Evolutionary conservation across 2,329 filamentous ascomycete species (phyloP).

Genomic region (Chaetothyriales sp.): DNA sequence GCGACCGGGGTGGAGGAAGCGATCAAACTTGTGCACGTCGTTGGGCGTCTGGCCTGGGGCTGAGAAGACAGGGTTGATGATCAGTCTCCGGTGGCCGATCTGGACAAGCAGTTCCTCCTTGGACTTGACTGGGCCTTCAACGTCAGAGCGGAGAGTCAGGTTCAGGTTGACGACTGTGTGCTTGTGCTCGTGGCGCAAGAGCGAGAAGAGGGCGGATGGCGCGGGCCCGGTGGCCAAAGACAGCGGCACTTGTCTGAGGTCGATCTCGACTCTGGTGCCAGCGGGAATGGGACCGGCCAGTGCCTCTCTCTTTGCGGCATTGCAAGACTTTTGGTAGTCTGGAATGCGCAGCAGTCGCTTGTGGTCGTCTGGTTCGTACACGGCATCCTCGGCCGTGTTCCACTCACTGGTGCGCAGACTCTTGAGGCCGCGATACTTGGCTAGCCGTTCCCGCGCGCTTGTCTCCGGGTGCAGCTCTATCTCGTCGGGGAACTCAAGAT

Average conservation of each 20-base stretch:
- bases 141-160: slow-evolving; percentile 69
- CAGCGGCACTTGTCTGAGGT: neutral
- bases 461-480: slow-evolving; percentile 87
- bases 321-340: slow-evolving; percentile 79
- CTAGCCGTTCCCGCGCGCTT: slow-evolving; percentile 68
- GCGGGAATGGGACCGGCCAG: slow-evolving; percentile 75
- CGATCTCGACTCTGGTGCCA: slow-evolving; percentile 61
- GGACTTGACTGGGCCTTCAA: slow-evolving; percentile 63
- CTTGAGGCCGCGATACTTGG: slow-evolving; percentile 82
- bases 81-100: slow-evolving; percentile 72
- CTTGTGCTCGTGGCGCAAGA: slow-evolving; percentile 92
- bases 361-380: slow-evolving; percentile 85
- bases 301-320: slow-evolving; percentile 63
- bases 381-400: slow-evolving; percentile 76
- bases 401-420: slow-evolving; percentile 75
- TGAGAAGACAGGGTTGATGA: slow-evolving; percentile 84
- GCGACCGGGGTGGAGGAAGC: slow-evolving; percentile 79
- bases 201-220: slow-evolving; percentile 66
- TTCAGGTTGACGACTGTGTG: slow-evolving; percentile 79
- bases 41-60: slow-evolving; percentile 82
- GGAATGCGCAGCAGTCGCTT: slow-evolving; percentile 67
- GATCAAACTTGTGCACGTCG: slow-evolving; percentile 92
- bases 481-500: slow-evolving; percentile 92
- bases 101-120: slow-evolving; percentile 90
- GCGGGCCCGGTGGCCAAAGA: slow-evolving; percentile 29